phyloP scores from a whole-genome alignment of 805 yeast species.

The Cyberlindnera lachancei region DNA sequence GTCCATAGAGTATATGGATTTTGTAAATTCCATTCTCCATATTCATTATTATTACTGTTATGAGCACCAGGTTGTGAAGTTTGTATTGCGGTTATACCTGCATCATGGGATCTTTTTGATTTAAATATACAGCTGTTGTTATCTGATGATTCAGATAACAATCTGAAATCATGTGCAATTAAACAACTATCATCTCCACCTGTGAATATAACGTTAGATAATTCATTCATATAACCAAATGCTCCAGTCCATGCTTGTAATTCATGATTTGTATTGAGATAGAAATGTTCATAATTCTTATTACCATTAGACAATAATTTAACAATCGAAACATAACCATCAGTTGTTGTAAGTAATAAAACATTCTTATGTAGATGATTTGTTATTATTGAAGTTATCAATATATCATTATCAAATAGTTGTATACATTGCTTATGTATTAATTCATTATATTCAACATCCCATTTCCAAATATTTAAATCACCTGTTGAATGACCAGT shows the following conservation, averaged over 20 bases:
- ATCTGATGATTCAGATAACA: too few species aligned
- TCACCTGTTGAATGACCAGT: conserved; percentile 82
- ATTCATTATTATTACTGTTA: too few species aligned
- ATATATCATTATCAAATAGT: conserved; percentile 38
- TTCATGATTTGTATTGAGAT: conserved; percentile 38
- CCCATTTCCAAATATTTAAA: conserved; percentile 52
- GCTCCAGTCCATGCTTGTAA: conserved; percentile 88
- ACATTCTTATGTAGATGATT: conserved; percentile 33
- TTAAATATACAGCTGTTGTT: conserved; percentile 27
- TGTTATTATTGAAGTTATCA: conserved; percentile 62
- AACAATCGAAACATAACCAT: conserved; percentile 49
- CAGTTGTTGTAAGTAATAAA: conserved; percentile 55
- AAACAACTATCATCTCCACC: conserved; percentile 89
- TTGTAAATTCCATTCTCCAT: conserved; percentile 35
- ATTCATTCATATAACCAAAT: conserved; percentile 49
- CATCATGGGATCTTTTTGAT: conserved; percentile 61
- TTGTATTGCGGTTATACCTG: conserved; percentile 85
- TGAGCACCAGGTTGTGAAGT: conserved; percentile 36
- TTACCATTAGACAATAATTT: conserved; percentile 21
- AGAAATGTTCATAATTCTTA: conserved; percentile 21
- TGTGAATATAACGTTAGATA: conserved; percentile 55
- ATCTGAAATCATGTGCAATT: conserved; percentile 63
- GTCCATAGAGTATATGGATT: conserved; percentile 58
- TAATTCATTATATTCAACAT: conserved; percentile 5
- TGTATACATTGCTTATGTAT: conserved; percentile 32